Base-by-base conservation (phyloP, 441 rosid genomes). In the Gossypium lobatum region DNA sequence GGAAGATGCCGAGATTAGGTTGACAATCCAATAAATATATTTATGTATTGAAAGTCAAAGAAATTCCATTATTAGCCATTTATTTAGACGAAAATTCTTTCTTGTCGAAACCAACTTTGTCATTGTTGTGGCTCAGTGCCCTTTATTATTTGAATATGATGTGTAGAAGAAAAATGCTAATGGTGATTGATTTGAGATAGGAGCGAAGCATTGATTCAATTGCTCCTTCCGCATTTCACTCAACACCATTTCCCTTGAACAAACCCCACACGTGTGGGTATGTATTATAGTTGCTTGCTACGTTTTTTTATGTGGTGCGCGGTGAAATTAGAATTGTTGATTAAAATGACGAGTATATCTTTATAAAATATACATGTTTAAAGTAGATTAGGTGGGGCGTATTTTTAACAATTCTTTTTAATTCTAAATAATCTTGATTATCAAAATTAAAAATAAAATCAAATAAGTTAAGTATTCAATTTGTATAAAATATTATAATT, bases 1-100 rank as follows among this genome's bases (percentile, higher is more conserved):
- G 17, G 63, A 46, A 58, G 50, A 54, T 18, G 73, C 50, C 17
- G 57, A 8, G 76, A 70, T 76, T 76, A 79, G 84, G 76, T 81
- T 46, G 68, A 50, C 42, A 31, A 34, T 73, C 52, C 75, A 64
- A 37, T 11, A 64, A 2, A 26, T n/a, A 6, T 64, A 37, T 34
- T 34, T 31, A 34, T 31, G 7, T 17, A 13, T 23, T 37, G 31
- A 14, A 21, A 16, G 64, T 37, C 58, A 26, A 23, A 26, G 6
- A 67, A 53, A 28, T 52, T 52, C 46, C 34, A 50, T n/a, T 20
- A 67, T 48, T 3, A 46, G 3, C 34, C 7, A 50, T 71, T 59
- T 34, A 16, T 13, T 39, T 55, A 13, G 63, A 46, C 50, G 26
- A 14, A 34, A 48, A 3, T 17, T 14, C 5, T 17, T 21, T 23